Conservation (phyloP, 129 eudicot genomes). For the Daucus carota region DNA sequence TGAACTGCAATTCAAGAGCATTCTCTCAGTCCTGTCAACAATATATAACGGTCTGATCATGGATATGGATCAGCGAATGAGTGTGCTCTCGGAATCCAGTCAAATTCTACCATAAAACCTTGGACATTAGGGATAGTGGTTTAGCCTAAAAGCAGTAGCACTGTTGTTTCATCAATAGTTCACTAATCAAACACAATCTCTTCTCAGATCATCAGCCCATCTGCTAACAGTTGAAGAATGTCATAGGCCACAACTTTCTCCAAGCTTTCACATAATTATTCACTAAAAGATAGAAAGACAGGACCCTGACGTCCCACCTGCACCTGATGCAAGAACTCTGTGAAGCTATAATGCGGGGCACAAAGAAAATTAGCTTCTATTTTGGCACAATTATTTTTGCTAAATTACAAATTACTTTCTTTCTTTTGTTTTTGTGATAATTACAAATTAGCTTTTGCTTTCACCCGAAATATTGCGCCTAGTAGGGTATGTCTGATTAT, state of each 20-base stretch:
- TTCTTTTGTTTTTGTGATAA: neutral
- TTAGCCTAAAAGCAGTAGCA: constrained; percentile 40
- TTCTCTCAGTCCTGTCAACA: too few species aligned
- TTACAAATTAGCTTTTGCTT: neutral
- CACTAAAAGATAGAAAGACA: constrained; percentile 1
- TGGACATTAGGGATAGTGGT: constrained; percentile 32
- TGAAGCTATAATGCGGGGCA: neutral
- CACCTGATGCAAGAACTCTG: neutral
- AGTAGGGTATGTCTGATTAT: neutral
- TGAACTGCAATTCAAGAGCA: constrained; percentile 44
- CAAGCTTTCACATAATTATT: constrained; percentile 18
- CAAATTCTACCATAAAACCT: constrained; percentile 10
- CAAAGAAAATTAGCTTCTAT: neutral
- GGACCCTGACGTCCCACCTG: neutral
- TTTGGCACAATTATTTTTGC: neutral
- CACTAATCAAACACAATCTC: constrained; percentile 29
- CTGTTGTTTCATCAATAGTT: constrained; percentile 39
- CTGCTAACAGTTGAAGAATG: constrained; percentile 33
- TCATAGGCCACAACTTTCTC: constrained; percentile 31
- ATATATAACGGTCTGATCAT: too few species aligned
- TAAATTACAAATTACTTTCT: neutral
- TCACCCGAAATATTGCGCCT: neutral
- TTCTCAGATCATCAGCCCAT: constrained; percentile 24
- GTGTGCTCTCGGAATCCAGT: constrained; percentile 51
- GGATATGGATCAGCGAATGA: constrained; percentile 47